Base-by-base conservation (phyloP, 257 asterid species). In the Henckelia pumila region DNA sequence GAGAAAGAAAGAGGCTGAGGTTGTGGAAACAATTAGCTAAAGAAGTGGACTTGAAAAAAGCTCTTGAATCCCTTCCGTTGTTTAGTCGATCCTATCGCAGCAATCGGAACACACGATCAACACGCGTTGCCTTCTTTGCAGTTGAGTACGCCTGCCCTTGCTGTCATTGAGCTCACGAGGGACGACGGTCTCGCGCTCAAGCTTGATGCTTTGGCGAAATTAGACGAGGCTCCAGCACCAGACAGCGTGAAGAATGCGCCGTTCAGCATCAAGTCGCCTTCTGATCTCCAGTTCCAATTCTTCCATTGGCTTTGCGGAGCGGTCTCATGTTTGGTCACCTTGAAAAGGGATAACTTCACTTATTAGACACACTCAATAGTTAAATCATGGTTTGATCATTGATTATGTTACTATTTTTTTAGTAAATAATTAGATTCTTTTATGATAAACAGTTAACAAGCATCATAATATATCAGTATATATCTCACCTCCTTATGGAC, bases 151-250 rank as follows among this genome's bases (percentile, higher is more conserved):
- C 53, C 53, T 44, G 53, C 53, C 0, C 20, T 5, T 44, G 53
- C 53, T 14, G 53, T 44, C 53, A 82, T 74, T 8, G 83, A 71
- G 17, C 70, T 65, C 7, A 82, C 70, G 3, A 82, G 76, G 26
- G 82, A 60, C 11, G 82, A 79, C 16, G 87, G 79, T 57, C 75
- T 77, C 3, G 87, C 84, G 56, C 82, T 72, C 68, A 82, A 59
- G 33, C 84, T 82, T 61, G 87, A 79, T 23, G 87, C 87, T 53
- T 53, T 79, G 0, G 84, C 78, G 67, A 73, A 82, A 14, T 80
- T 82, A 25, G 87, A 66, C 14, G 67, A 62, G 0, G 67, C 55
- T 62, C 67, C 53, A 4, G 67, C 21, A 19, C 67, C 67, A 9
- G 67, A 62, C 23, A 19, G 20, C 5, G 4, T 35, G 25, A 62